A percentile compares a stretch with the other conserved stretches of the same genome.
phyloP scores from a whole-genome alignment of 768 basidiomycete species.

The Agrocybe chaxingu region DNA sequence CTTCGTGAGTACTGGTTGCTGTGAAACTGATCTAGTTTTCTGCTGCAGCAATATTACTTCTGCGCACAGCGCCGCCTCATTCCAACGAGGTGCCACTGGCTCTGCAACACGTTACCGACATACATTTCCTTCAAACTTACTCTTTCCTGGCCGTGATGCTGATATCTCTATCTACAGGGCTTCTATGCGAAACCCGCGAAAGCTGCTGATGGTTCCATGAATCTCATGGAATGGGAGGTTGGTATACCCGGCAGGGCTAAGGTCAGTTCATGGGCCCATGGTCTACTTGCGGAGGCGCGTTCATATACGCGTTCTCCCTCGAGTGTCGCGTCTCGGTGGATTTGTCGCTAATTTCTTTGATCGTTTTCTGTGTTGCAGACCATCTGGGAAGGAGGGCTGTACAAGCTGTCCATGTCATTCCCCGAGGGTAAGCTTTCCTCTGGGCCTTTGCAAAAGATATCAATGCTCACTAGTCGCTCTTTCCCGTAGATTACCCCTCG shows the following conservation, averaged over 20 bases:
- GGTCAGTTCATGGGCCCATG: slow-evolving; percentile 46
- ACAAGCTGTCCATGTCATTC: slow-evolving; percentile 90
- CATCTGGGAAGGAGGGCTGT: slow-evolving; percentile 95
- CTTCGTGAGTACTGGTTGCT: slow-evolving; percentile 61
- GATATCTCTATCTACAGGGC: slow-evolving; percentile 53
- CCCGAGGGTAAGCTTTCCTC: slow-evolving; percentile 74
- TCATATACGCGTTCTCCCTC: background rate
- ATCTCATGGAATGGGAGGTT: slow-evolving; percentile 97
- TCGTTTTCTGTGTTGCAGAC: slow-evolving; percentile 52
- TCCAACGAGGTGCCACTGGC: slow-evolving; percentile 5
- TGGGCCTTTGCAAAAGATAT: background rate
- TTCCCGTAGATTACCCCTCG: slow-evolving; percentile 78
- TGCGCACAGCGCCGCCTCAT: background rate
- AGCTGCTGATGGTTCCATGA: slow-evolving; percentile 88
- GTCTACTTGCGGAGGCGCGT: slow-evolving; percentile 13
- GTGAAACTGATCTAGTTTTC: background rate
- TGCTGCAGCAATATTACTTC: background rate
- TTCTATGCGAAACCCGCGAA: slow-evolving; percentile 96
- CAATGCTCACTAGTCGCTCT: background rate
- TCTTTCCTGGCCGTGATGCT: background rate
- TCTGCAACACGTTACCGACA: slow-evolving; percentile 5
- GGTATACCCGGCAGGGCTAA: slow-evolving; percentile 92
- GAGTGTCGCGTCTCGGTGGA: slow-evolving; percentile 13
- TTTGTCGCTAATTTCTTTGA: slow-evolving; percentile 3
- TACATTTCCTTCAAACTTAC: background rate